Base-by-base conservation (phyloP, 176 grass and related monocot species). In the Typha latifolia region DNA sequence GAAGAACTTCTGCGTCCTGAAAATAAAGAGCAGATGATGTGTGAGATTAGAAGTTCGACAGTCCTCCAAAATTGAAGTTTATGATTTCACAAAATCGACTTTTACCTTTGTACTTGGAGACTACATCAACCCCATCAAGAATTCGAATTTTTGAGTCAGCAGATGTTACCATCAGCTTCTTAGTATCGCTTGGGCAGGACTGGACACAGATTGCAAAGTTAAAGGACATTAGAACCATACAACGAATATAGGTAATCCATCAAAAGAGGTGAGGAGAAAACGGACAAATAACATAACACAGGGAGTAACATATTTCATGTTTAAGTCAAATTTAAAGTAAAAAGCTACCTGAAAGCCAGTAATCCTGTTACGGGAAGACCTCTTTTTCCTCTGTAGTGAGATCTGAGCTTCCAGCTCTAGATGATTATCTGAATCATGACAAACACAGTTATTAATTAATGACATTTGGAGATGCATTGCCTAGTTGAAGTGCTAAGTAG, bases 141-240 rank as follows among this genome's bases (percentile, higher is more conserved):
- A 96, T 91, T 82, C 74, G 82, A 73, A 96, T 79, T 78, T 88
- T 87, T 0, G 91, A 91, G 69, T 91, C 87, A 3, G 91, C 91
- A 71, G 82, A 96, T 69, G 84, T 91, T 52, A 96, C 82, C 91
- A 96, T 83, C 51, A 96, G 68, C 73, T 79, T 82, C 72, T 73
- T 82, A 32, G 65, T 34, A 75, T 88, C 81, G 48, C 20, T 86
- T 67, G 87, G 87, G 62, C 84, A 96, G 64, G 91, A 96, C 91
- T 96, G 79, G 15, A 23, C 80, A 12, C 5, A 9, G 57, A 82
- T 77, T 29, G 61, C 27, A 64, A 21, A 37, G 43, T 62, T 14
- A 61, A 20, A 34, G 16, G 49, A 19, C 84, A 19, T 86, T 69
- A 84, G 68, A 73, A 12, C 15, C 80, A 50, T 21, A 49, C 49